Evolutionary conservation across 169 alveolate genomes (phyloP).

Genomic region (Plasmodium cynomolgi): DNA sequence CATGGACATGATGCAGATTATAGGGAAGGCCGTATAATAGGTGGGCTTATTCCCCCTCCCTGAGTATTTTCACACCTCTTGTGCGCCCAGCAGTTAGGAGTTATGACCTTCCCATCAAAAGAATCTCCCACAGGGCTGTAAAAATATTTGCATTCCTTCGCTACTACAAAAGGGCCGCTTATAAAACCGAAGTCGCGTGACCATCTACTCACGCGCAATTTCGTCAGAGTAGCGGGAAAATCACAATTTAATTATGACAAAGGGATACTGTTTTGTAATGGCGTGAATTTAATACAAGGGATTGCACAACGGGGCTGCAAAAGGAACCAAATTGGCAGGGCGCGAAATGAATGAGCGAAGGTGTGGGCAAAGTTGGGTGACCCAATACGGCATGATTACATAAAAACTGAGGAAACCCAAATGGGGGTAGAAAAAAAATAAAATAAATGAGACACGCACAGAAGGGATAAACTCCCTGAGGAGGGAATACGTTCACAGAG

Average conservation of each 20-base stretch:
- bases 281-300: not conserved
- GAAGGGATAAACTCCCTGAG: not conserved
- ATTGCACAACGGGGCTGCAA: not conserved
- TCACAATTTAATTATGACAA: constrained; percentile 2
- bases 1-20: constrained; percentile 62
- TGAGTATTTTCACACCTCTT: not conserved
- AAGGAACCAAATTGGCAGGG: not conserved
- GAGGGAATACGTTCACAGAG: not conserved
- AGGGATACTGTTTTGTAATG: not conserved
- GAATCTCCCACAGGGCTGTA: not conserved
- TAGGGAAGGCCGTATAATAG: constrained; percentile 15
- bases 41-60: not conserved
- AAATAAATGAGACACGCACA: not conserved
- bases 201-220: not conserved
- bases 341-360: not conserved
- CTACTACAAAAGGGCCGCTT: not conserved
- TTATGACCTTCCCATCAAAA: not conserved
- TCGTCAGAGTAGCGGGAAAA: not conserved
- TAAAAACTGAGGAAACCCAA: not conserved
- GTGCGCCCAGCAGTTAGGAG: not conserved
- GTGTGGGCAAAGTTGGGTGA: not conserved
- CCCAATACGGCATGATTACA: not conserved
- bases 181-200: not conserved
- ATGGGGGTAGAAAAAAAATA: not conserved
- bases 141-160: not conserved